These are phyloP conservation scores for Leccinum pellstonianum DNA, from an alignment of 768 basidiomycete species.

Conservation along the genomic window DNA sequence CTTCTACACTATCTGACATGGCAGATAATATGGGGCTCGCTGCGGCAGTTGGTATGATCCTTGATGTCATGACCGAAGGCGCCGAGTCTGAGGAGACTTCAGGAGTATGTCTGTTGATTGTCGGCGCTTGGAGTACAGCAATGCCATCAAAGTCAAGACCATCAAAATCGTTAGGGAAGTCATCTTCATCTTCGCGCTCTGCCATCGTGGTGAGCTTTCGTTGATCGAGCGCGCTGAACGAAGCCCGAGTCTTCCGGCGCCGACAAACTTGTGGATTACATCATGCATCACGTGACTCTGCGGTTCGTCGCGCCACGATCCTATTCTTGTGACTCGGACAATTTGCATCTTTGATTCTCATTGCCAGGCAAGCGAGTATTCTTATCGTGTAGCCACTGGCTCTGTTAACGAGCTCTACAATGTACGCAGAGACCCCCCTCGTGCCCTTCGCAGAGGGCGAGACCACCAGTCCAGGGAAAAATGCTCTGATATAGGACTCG, in stretches of 20 bases:
- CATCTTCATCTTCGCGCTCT: conserved; percentile 38
- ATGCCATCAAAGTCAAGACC: conserved; percentile 45
- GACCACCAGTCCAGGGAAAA: background rate
- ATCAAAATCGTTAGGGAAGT: conserved; percentile 57
- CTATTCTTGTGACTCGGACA: background rate
- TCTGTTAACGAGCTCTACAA: background rate
- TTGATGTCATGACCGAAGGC: background rate
- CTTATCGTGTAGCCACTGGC: background rate
- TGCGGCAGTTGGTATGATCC: background rate
- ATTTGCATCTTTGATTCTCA: background rate
- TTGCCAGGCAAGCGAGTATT: background rate
- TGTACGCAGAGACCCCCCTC: background rate
- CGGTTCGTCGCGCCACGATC: background rate
- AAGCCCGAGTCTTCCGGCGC: background rate
- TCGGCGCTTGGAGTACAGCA: conserved; percentile 30
- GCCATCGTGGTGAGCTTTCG: conserved; percentile 22
- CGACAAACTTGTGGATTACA: background rate
- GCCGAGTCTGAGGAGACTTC: background rate
- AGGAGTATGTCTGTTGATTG: background rate
- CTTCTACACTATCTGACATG: conserved; percentile 10
- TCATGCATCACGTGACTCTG: conserved; percentile 7
- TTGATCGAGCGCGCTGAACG: background rate
- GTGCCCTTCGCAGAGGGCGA: background rate
- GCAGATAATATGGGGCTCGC: conserved; percentile 16
- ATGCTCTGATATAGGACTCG: background rate